These are phyloP conservation scores for Candida sanyaensis DNA, from an alignment of 1,139 yeast genomes.

Conservation along the genomic window DNA sequence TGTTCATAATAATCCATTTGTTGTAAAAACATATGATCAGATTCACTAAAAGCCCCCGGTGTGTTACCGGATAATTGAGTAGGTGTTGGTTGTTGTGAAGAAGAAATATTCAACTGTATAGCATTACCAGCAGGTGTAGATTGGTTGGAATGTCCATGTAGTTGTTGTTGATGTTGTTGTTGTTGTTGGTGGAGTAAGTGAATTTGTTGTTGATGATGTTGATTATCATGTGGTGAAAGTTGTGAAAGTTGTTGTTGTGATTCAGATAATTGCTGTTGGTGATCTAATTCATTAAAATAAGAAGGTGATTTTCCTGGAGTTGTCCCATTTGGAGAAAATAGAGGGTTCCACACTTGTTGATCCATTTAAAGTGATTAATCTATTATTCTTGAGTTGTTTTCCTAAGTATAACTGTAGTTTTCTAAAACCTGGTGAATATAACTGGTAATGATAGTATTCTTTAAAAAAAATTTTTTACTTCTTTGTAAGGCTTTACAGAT, in stretches of 20 bases:
- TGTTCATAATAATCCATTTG: conserved; percentile 29
- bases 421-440: no score
- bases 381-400: not conserved
- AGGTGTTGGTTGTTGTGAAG: conserved; percentile 10
- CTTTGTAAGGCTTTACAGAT: no score
- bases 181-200: conserved; percentile 7
- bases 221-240: not conserved
- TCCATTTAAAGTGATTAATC: conserved; percentile 14
- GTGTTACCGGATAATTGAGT: conserved; percentile 9
- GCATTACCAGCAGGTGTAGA: conserved; percentile 1
- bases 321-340: conserved; percentile 19
- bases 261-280: not conserved
- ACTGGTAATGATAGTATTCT: no score
- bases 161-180: not conserved
- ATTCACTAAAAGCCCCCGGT: conserved; percentile 19
- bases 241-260: not conserved
- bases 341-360: conserved; percentile 19
- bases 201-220: conserved; percentile 8
- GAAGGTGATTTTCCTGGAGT: conserved; percentile 17
- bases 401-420: not conserved
- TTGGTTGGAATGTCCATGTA: conserved; percentile 1
- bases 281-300: conserved; percentile 4
- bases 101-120: not conserved
- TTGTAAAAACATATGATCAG: conserved; percentile 26
- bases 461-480: no score